Conservation (phyloP, 306 rosid genomes). For the Pterocarpus santalinus region DNA sequence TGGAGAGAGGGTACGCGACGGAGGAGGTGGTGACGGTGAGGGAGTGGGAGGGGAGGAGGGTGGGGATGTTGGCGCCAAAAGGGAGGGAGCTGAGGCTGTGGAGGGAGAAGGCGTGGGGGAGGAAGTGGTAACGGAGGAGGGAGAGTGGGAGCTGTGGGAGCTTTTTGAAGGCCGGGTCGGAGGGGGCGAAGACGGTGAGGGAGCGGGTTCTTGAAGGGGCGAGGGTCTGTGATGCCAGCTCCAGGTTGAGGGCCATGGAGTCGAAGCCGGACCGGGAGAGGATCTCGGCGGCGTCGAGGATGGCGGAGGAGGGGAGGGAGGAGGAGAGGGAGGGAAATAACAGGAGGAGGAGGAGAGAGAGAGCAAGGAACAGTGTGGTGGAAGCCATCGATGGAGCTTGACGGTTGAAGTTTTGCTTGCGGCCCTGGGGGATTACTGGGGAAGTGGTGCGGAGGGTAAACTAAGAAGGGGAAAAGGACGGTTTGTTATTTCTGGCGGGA, state of each 20-base stretch:
- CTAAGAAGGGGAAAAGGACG: background rate
- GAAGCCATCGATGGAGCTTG: conserved; percentile 53
- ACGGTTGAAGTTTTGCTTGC: background rate
- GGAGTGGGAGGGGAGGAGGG: conserved; percentile 53
- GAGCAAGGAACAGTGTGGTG: conserved; percentile 17
- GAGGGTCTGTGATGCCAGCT: conserved; percentile 60
- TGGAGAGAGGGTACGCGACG: conserved; percentile 40
- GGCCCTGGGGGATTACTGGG: background rate
- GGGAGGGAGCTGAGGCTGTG: conserved; percentile 65
- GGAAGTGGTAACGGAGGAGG: conserved; percentile 69
- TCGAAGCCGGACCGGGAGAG: conserved; percentile 64
- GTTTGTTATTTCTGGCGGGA: conserved; percentile 1
- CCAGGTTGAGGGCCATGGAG: conserved; percentile 65
- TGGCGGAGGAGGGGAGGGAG: conserved; percentile 46
- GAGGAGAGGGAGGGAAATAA: conserved; percentile 42
- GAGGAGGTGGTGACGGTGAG: conserved; percentile 57
- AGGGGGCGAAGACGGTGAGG: conserved; percentile 64
- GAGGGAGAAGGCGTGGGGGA: conserved; percentile 58
- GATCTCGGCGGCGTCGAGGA: conserved; percentile 65
- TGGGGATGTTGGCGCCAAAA: conserved; percentile 62
- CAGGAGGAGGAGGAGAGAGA: conserved; percentile 44
- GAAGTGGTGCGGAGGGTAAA: background rate
- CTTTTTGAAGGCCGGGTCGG: conserved; percentile 49
- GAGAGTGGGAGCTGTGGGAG: conserved; percentile 50
- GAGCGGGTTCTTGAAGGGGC: conserved; percentile 26